Evolutionary conservation across 352 stramenopile species (phyloP), one percentile per base, ranked within the genome.

Genomic region (Pythium chondricola): DNA sequence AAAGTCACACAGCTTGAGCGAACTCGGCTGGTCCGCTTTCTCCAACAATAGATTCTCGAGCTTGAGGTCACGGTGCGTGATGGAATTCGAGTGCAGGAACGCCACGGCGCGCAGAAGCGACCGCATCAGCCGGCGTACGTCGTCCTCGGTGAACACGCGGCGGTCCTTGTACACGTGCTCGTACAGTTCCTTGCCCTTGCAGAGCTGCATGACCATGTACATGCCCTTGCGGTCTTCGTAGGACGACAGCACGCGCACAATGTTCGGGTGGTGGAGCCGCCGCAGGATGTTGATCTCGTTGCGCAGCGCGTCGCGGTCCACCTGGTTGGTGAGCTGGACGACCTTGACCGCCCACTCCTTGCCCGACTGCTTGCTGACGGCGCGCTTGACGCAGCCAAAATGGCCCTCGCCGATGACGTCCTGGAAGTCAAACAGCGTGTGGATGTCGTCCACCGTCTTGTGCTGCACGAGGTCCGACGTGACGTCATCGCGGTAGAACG

Each of bases 191-290:
- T 88, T 86, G 43, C 82, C 82, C 42, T 85, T 81, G 41, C 80
- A 85, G n/a, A 89, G 67, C 58, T 93, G 74, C 73, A 88, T 89
- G 56, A 88, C 68, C 76, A 93, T 89, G 67, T 93, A 93, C 72
- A 93, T 87, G 52, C 79, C 69, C 47, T 86, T 56, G 40, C 65
- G 67, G 58, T 91, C 79, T 49, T 91, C 80, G 47, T 88, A 91
- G 29, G 74, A 89, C 20, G 66, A 70, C 29, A 86, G 77, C 39
- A 91, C 71, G 32, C 74, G 77, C 42, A 91, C 80, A 29, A 91
- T 89, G 46, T 91, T 74, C 37, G 80, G 80, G 52, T 91, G 80
- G 45, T 89, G 80, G 33, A 91, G 67, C 11, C 80, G 56, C 40
- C 86, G 85, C 7, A 91, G 39, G 36, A 91, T 88, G 57, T 74